Evolutionary conservation across 2,329 filamentous ascomycete genomes (phyloP), one percentile per base, ranked within the genome.

Genomic region (Aciculosporium take): DNA sequence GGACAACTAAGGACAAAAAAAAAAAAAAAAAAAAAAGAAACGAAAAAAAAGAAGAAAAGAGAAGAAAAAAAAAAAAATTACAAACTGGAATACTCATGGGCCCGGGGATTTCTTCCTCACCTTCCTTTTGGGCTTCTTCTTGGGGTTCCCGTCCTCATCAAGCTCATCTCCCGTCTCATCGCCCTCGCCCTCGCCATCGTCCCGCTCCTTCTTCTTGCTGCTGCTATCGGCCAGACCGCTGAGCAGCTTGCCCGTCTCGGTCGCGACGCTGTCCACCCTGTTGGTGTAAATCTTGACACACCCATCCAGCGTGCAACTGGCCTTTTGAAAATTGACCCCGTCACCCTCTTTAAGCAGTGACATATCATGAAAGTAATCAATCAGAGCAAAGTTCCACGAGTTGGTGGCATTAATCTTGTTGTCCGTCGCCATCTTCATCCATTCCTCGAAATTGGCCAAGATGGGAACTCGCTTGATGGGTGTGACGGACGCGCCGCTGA

Each of bases 351-450:
- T 94, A 37, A 98, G 69, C 33, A 98, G 67, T 1, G 87, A 94
- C 91, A 98, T 96, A 56, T 98, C 91, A 61, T 98, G 89, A 56
- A 98, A 98, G 64, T 98, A 98, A 62, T 98, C 91, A 57, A 98
- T 98, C 15, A 98, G 74, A n/a, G 91, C 91, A 64, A 98, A 96
- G 61, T 96, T 96, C 91, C 91, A 98, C 24, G 88, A 95, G 62
- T 98, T 98, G 45, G 82, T 79, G 37, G 91, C 89, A 59, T 96
- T 98, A 70, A 98, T 98, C 64, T 91, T 91, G 66, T 98, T 98
- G 67, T 98, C 91, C 13, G 91, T 96, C 2, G 91, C 91, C 87
- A 98, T 94, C 71, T 96, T 98, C 87, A 98, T 96, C 91, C 89
- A 96, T 60, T 98, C 91, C 61, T 98, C 91, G 54, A 96, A 98